Conservation (phyloP, 352 stramenopile genomes). For the Globisporangium barbulae region DNA sequence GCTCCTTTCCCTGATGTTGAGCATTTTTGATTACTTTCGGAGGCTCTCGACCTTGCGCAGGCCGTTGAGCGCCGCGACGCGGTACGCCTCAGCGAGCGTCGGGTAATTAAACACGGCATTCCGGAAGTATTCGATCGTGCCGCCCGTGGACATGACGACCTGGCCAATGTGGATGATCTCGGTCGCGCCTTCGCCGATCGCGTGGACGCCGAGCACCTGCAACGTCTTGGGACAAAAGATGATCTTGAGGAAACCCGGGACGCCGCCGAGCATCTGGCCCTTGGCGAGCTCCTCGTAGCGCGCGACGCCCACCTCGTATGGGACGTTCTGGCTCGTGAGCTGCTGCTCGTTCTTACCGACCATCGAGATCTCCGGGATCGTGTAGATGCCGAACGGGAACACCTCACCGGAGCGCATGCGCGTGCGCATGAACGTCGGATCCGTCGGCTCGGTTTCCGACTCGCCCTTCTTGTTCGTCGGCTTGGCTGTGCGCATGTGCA, state of each 20-base stretch:
- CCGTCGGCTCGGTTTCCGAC: constrained; percentile 45
- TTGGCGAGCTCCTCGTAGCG: constrained; percentile 84
- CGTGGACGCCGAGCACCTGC: constrained; percentile 75
- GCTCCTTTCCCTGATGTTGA: not conserved
- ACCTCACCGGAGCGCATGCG: constrained; percentile 86
- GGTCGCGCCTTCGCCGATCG: constrained; percentile 83
- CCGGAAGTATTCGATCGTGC: constrained; percentile 87
- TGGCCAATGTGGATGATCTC: constrained; percentile 91
- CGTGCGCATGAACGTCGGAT: constrained; percentile 66
- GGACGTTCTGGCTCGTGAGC: constrained; percentile 66
- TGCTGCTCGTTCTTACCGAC: constrained; percentile 89
- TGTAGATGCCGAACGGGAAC: constrained; percentile 88
- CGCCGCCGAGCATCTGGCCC: constrained; percentile 81
- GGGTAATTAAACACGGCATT: constrained; percentile 93
- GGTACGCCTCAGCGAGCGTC: constrained; percentile 86
- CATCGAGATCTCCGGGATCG: constrained; percentile 87
- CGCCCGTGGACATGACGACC: constrained; percentile 81
- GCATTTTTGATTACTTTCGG: constrained; percentile 20
- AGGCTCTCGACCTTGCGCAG: constrained; percentile 68
- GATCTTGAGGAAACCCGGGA: constrained; percentile 81
- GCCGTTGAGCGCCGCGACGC: constrained; percentile 74
- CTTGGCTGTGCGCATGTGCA: constrained; percentile 82
- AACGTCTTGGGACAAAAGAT: constrained; percentile 80
- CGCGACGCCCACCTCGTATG: constrained; percentile 77
- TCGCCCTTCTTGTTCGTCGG: constrained; percentile 55